Evolutionary conservation across 352 stramenopile species (phyloP).

Genomic region (Elongisporangium anandrum): DNA sequence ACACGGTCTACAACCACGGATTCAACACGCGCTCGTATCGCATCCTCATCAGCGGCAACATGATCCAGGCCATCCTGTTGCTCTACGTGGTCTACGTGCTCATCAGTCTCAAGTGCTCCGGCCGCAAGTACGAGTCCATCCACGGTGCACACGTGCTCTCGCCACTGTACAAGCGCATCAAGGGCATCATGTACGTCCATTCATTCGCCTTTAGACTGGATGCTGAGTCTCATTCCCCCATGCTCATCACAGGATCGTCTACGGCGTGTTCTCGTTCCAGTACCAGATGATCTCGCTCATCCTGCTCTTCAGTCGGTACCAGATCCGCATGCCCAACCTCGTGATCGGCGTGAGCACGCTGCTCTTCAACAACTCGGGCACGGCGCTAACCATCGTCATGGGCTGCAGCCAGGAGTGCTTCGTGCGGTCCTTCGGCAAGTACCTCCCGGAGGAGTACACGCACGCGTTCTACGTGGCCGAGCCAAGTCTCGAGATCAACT

Average conservation of each 20-base stretch:
- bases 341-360: conserved; percentile 32
- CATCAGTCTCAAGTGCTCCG: conserved; percentile 32
- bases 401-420: conserved; percentile 48
- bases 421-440: conserved; percentile 25
- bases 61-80: conserved; percentile 31
- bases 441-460: conserved; percentile 42
- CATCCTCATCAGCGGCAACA: conserved; percentile 40
- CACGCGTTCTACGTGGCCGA: conserved; percentile 40
- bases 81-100: conserved; percentile 37
- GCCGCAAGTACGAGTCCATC: conserved; percentile 49
- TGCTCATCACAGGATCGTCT: conserved; percentile 47
- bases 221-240: no score
- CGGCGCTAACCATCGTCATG: conserved; percentile 35
- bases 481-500: conserved; percentile 22
- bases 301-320: conserved; percentile 29
- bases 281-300: conserved; percentile 42
- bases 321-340: conserved; percentile 22
- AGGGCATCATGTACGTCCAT: conserved; percentile 58
- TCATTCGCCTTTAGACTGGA: no score
- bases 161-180: conserved; percentile 53
- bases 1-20: conserved; percentile 32
- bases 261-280: conserved; percentile 38
- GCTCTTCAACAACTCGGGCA: conserved; percentile 42
- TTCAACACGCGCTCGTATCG: conserved; percentile 29
- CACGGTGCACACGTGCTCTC: conserved; percentile 36